These are phyloP conservation scores for Emericellopsis terricola DNA, from an alignment of 495 filamentous ascomycete species.

Conservation along the genomic window DNA sequence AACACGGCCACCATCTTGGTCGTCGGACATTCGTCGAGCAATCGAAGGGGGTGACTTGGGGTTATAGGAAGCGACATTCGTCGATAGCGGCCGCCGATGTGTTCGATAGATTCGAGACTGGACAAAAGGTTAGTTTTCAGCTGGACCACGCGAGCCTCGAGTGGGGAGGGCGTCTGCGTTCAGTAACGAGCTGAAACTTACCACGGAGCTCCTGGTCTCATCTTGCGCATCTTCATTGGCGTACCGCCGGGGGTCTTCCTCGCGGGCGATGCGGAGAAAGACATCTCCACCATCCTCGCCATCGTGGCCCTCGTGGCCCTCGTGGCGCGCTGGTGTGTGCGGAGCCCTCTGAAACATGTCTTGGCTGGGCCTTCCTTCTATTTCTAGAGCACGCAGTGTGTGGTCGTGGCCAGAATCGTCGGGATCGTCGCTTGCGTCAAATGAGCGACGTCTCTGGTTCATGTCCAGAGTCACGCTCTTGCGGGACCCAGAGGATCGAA, in stretches of 20 bases:
- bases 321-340: constrained; percentile 14
- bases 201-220: constrained; percentile 18
- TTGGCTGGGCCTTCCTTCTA: constrained; percentile 24
- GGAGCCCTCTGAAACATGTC: constrained; percentile 20
- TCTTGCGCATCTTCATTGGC: constrained; percentile 9
- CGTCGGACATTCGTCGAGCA: constrained; percentile 26
- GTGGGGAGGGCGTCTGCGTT: too few relatives aligned
- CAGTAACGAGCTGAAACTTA: too few relatives aligned
- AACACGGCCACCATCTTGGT: constrained; percentile 18
- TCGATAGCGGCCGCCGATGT: constrained; percentile 26
- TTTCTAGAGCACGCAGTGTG: constrained; percentile 28
- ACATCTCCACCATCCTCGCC: constrained; percentile 31
- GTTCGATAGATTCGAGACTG: constrained; percentile 23
- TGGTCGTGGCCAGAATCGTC: constrained; percentile 26
- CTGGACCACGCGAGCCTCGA: not conserved
- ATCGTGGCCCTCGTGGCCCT: constrained; percentile 18
- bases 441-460: constrained; percentile 15
- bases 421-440: constrained; percentile 17
- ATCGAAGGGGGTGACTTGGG: constrained; percentile 19
- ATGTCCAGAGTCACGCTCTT: constrained; percentile 30
- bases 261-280: constrained; percentile 33
- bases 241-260: constrained; percentile 21
- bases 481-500: constrained; percentile 30
- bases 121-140: not conserved
- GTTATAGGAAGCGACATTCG: constrained; percentile 18